Evolutionary conservation across 1,284 basidiomycete genomes (phyloP).

Genomic region (Heterobasidion occidentale): DNA sequence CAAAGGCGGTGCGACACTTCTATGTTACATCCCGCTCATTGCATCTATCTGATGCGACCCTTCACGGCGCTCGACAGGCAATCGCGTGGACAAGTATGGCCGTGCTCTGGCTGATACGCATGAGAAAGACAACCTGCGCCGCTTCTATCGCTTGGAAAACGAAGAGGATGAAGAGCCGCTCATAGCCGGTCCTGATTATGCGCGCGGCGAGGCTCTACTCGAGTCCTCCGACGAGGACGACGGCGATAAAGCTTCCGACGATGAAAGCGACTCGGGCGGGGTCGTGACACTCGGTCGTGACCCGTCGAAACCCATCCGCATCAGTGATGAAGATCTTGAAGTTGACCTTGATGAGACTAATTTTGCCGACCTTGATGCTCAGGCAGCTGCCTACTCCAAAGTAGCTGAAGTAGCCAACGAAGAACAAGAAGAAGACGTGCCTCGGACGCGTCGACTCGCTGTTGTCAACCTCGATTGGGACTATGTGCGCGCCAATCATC

Average conservation of each 20-base stretch:
- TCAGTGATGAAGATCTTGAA: conserved; percentile 43
- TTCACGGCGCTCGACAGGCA: conserved; percentile 21
- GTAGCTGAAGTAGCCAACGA: conserved; percentile 29
- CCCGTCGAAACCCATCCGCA: conserved; percentile 29
- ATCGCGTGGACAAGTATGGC: conserved; percentile 89
- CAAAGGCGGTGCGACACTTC: conserved; percentile 24
- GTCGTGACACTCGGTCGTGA: conserved; percentile 44
- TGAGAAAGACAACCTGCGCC: conserved; percentile 69
- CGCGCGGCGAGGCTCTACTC: conserved; percentile 81
- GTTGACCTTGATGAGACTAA: conserved; percentile 76
- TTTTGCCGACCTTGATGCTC: conserved; percentile 66
- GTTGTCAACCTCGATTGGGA: conserved; percentile 99
- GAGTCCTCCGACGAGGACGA: conserved; percentile 81
- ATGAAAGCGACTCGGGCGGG: conserved; percentile 42
- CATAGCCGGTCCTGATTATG: conserved; percentile 64
- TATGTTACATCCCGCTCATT: neutral
- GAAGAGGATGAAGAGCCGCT: conserved; percentile 34
- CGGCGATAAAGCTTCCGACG: conserved; percentile 28
- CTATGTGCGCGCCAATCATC: conserved; percentile 82
- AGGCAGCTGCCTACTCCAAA: conserved; percentile 57
- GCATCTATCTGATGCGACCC: neutral
- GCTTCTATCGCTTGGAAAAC: conserved; percentile 76
- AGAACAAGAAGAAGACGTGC: conserved; percentile 16
- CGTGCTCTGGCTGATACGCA: conserved; percentile 63
- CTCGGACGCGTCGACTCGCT: conserved; percentile 75